Evolutionary conservation across 257 asterid species (phyloP).

Genomic region (Ballota nigra): DNA sequence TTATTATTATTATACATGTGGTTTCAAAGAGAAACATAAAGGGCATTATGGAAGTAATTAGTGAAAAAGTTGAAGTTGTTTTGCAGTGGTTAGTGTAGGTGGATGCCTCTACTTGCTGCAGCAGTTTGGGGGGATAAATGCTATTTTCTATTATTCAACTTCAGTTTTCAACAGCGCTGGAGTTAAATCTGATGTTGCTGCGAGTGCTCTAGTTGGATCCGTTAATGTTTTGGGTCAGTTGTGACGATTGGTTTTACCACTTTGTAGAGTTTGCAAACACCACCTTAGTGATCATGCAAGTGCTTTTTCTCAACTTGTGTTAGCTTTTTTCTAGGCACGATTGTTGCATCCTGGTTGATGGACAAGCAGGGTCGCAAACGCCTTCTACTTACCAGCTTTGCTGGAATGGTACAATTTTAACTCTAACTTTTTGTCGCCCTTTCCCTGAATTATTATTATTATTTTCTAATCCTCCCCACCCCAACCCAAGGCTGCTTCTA

Average conservation of each 20-base stretch:
- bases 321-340: slow-evolving; percentile 58
- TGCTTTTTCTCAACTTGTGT: slow-evolving; percentile 23
- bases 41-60: background rate
- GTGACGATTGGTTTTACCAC: background rate
- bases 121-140: slow-evolving; percentile 96
- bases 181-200: slow-evolving; percentile 87
- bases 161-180: slow-evolving; percentile 95
- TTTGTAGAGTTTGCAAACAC: background rate
- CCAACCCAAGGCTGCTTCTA: slow-evolving; percentile 68
- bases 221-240: slow-evolving; percentile 88
- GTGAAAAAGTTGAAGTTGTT: background rate
- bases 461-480: background rate
- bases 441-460: background rate
- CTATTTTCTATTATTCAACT: slow-evolving; percentile 89
- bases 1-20: background rate
- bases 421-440: background rate
- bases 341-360: slow-evolving; percentile 86
- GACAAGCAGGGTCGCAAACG: slow-evolving; percentile 95
- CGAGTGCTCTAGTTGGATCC: slow-evolving; percentile 96
- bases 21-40: background rate
- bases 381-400: slow-evolving; percentile 82
- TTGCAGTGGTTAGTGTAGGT: slow-evolving; percentile 94
- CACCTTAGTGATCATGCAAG: background rate
- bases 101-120: slow-evolving; percentile 83
- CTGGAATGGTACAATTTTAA: slow-evolving; percentile 70